Base-by-base conservation (phyloP, 208 protist genomes). In the Leishmania tarentolae region DNA sequence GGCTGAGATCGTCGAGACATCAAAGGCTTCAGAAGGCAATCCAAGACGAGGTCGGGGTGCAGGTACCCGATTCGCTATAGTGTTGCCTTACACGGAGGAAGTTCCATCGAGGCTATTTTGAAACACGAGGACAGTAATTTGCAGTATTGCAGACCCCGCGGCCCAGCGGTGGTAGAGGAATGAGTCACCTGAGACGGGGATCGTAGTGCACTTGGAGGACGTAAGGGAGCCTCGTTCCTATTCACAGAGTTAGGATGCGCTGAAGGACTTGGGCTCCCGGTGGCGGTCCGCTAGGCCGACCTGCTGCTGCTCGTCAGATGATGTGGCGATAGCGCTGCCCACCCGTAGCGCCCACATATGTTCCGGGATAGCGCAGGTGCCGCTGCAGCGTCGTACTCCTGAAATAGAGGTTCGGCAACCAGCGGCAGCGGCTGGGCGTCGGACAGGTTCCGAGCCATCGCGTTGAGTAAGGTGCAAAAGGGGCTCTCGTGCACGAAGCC, bases 381-480 rank as follows among this genome's bases (percentile, higher is more conserved):
- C 11, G 59, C 28, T 66, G 68, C 50, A 2, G 44, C 50, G 15
- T 11, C 46, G 7, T 19, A 47, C 17, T 19, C 76, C 17, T 81
- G 70, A 15, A 15, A 24, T 24, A 59, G 35, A 1, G 13, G 66
- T 66, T 24, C 56, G 65, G 79, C 75, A 59, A 46, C 53, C 50
- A 81, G 57, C 28, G 37, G 42, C 56, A 59, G 47, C 28, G 59
- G 74, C 19, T 63, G 74, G 56, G 53, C n/a, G 46, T 78, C 76
- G 21, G 70, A 80, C 70, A 61, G 71, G n/a, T 52, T 82, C 28
- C 57, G 73, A 63, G 46, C 71, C 61, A 46, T 70, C 24, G 78
- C 50, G 35, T 77, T 11, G 53, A 81, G 75, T 7, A 74, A 50
- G n/a, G 83, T 76, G 65, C 83, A 83, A 63, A 73, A 83, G 1